Percentiles rank a stretch among this genome's conserved stretches.
Conservation (phyloP, 805 yeast genomes). For the Yamadazyma laniorum region DNA sequence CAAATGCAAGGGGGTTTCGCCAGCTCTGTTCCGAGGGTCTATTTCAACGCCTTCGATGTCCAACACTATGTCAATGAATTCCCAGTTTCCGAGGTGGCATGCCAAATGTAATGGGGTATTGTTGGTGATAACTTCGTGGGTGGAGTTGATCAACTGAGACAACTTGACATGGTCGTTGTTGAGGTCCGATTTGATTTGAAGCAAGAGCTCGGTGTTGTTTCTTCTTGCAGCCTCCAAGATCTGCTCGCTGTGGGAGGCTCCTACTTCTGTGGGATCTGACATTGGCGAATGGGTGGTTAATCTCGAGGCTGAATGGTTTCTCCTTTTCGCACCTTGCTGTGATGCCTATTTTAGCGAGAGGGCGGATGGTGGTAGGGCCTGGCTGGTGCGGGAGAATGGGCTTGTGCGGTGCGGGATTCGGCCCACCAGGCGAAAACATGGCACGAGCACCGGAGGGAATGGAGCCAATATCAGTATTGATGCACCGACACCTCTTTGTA, state of each 20-base stretch:
- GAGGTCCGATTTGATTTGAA: slow-evolving; percentile 49
- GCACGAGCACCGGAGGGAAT: no score
- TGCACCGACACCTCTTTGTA: no score
- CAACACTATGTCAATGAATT: slow-evolving; percentile 73
- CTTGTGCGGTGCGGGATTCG: no score
- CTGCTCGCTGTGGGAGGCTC: slow-evolving; percentile 76
- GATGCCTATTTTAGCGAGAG: no score
- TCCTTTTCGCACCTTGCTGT: slow-evolving; percentile 2
- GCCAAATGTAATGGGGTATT: slow-evolving; percentile 82
- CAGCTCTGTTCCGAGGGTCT: slow-evolving; percentile 75
- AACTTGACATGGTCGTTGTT: slow-evolving; percentile 39
- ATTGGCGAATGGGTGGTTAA: background rate
- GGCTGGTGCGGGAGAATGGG: no score
- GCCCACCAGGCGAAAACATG: no score
- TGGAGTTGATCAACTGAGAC: slow-evolving; percentile 56
- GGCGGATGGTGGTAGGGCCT: no score
- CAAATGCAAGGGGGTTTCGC: slow-evolving; percentile 86
- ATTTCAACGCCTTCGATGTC: slow-evolving; percentile 91
- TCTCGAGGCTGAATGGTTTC: background rate
- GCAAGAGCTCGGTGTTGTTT: slow-evolving; percentile 76
- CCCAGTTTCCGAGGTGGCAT: slow-evolving; percentile 79
- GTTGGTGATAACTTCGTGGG: slow-evolving; percentile 69
- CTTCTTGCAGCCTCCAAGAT: slow-evolving; percentile 84
- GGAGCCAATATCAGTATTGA: no score
- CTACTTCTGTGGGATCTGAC: slow-evolving; percentile 7